Evolutionary conservation across 2,329 filamentous ascomycete genomes (phyloP).

Genomic region (Aspergillus latus): DNA sequence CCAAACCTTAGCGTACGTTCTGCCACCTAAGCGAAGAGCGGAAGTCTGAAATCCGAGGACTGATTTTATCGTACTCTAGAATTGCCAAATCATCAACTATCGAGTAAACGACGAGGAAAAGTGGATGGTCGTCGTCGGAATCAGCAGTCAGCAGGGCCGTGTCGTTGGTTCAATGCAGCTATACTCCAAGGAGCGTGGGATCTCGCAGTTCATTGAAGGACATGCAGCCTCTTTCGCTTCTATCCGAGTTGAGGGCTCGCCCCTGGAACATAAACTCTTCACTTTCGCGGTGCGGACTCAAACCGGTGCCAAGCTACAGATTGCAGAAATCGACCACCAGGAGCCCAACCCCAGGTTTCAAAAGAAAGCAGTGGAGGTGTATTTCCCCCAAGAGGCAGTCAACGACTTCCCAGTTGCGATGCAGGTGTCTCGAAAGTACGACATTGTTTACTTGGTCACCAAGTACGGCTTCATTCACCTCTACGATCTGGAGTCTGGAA

Average conservation of each 20-base stretch:
- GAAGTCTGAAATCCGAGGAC: neutral
- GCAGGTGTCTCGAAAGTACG: slow-evolving; percentile 95
- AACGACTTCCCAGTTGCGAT: slow-evolving; percentile 98
- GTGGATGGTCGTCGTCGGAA: slow-evolving; percentile 98
- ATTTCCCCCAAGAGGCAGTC: slow-evolving; percentile 91
- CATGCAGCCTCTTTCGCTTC: slow-evolving; percentile 94
- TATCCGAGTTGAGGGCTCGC: slow-evolving; percentile 81
- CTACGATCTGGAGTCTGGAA: slow-evolving; percentile 93
- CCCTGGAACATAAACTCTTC: slow-evolving; percentile 91
- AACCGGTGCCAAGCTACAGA: slow-evolving; percentile 89
- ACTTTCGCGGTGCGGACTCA: slow-evolving; percentile 91
- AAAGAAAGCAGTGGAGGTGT: slow-evolving; percentile 97
- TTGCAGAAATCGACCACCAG: slow-evolving; percentile 95
- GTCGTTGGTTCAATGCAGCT: slow-evolving; percentile 97
- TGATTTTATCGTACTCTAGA: slow-evolving; percentile 50
- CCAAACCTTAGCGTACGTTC: slow-evolving; percentile 75
- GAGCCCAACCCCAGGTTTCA: slow-evolving; percentile 83
- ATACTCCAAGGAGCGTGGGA: slow-evolving; percentile 91
- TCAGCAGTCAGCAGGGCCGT: slow-evolving; percentile 87
- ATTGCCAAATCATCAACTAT: slow-evolving; percentile 99
- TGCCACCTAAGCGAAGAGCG: neutral
- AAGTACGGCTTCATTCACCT: slow-evolving; percentile 99
- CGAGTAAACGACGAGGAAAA: slow-evolving; percentile 92
- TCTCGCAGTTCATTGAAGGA: slow-evolving; percentile 97
- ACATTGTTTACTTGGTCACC: slow-evolving; percentile 93